These are phyloP conservation scores for Auriscalpium orientale DNA, from an alignment of 768 basidiomycete species.

Conservation along the genomic window DNA sequence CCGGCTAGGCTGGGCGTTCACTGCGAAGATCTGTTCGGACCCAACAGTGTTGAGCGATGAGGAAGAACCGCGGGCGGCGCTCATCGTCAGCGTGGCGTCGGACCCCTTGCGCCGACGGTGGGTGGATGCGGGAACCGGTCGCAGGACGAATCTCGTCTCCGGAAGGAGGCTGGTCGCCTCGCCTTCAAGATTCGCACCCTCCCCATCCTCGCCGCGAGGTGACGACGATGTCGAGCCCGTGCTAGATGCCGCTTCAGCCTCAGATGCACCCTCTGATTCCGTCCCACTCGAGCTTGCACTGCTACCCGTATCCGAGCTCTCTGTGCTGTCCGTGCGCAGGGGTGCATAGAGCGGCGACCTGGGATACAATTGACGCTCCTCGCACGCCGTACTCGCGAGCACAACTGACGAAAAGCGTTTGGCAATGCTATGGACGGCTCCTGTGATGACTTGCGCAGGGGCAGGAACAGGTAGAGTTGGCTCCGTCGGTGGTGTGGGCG, in stretches of 20 bases:
- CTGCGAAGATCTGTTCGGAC: not conserved
- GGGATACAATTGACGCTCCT: not conserved
- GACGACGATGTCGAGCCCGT: conserved; percentile 5
- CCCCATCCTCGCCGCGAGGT: conserved; percentile 37
- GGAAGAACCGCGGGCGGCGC: not conserved
- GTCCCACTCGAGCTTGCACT: conserved; percentile 4
- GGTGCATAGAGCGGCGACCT: too few species aligned
- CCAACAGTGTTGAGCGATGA: conserved; percentile 24
- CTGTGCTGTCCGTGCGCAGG: not conserved
- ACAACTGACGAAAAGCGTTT: conserved; percentile 44
- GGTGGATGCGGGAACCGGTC: conserved; percentile 38
- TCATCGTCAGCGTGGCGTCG: conserved; percentile 12
- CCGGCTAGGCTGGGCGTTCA: not conserved
- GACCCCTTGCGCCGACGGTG: conserved; percentile 19
- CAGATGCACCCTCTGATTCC: conserved; percentile 12
- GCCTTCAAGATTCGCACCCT: conserved; percentile 6
- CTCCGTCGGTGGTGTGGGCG: conserved; percentile 29
- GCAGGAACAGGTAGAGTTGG: conserved; percentile 12
- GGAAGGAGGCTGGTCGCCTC: conserved; percentile 6
- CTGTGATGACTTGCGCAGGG: conserved; percentile 32
- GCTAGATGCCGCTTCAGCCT: conserved; percentile 2
- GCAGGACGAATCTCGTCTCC: conserved; percentile 32
- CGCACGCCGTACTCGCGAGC: conserved; percentile 15
- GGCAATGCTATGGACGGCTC: conserved; percentile 52
- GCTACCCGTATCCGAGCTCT: conserved; percentile 2